Percentiles rank a stretch among this genome's conserved stretches.
phyloP scores from a whole-genome alignment of 129 eudicot genomes.

The Helianthus tuberosus region DNA sequence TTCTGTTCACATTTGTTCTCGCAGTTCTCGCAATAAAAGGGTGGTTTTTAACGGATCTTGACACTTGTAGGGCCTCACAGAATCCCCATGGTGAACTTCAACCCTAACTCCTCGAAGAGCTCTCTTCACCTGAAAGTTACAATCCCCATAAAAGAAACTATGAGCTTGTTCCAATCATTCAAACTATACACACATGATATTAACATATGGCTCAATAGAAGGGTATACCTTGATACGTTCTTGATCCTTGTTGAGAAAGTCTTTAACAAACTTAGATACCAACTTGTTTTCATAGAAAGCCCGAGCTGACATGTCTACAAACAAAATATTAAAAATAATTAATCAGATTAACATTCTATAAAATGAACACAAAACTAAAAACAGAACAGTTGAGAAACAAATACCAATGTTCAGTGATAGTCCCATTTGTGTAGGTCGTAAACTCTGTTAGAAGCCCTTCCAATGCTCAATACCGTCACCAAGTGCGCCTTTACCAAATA shows the following conservation, averaged over 20 bases:
- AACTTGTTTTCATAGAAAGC: slow-evolving; percentile 48
- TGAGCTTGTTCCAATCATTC: not conserved
- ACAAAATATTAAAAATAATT: not conserved
- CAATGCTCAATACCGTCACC: slow-evolving; percentile 65
- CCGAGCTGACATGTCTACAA: slow-evolving; percentile 72
- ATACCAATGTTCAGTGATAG: slow-evolving; percentile 71
- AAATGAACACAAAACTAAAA: not conserved
- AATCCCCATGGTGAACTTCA: slow-evolving; percentile 29
- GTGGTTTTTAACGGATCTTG: too few species aligned
- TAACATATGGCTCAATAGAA: not conserved
- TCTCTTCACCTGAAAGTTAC: slow-evolving; percentile 51
- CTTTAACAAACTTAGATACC: slow-evolving; percentile 45
- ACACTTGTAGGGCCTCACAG: slow-evolving; percentile 33
- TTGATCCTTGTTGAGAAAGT: slow-evolving; percentile 46
- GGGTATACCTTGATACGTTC: slow-evolving; percentile 61
- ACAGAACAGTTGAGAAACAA: not conserved
- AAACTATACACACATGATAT: not conserved
- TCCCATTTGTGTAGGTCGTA: slow-evolving; percentile 90
- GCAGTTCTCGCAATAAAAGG: too few species aligned
- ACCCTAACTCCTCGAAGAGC: slow-evolving; percentile 58
- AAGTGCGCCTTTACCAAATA: slow-evolving; percentile 53
- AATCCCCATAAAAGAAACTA: not conserved
- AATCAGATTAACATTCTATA: not conserved
- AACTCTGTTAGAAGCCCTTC: slow-evolving; percentile 76
- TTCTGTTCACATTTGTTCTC: too few species aligned